These are phyloP conservation scores for Simplicillium sp. DNA, from an alignment of 2,329 filamentous ascomycete species.

Conservation along the genomic window DNA sequence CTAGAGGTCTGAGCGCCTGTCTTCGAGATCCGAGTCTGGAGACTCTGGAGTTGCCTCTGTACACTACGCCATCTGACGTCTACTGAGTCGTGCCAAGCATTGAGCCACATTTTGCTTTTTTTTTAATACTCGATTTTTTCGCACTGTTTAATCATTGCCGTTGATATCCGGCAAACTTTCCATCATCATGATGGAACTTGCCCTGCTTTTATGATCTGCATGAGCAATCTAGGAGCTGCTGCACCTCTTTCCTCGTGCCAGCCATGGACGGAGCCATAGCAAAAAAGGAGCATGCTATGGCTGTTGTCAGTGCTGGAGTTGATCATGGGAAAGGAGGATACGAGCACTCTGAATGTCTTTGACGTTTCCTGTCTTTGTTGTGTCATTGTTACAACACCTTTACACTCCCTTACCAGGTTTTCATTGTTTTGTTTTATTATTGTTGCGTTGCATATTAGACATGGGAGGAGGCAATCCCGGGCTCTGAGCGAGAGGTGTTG, in stretches of 20 bases:
- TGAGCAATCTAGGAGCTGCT: conserved; percentile 36
- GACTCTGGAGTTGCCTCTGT: conserved; percentile 16
- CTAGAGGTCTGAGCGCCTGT: conserved; percentile 18
- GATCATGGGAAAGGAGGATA: background rate
- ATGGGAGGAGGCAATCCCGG: too few relatives aligned
- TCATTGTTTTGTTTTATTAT: background rate
- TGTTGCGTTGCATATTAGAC: conserved; percentile 5
- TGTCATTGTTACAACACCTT: too few relatives aligned
- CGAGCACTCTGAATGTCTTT: too few relatives aligned
- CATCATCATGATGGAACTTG: conserved; percentile 1
- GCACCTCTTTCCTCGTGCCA: conserved; percentile 11
- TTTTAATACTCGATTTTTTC: too few relatives aligned
- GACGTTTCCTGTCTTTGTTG: too few relatives aligned
- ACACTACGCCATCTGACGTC: conserved; percentile 17
- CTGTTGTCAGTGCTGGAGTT: conserved; percentile 1
- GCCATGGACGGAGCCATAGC: conserved; percentile 2
- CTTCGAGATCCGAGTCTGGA: conserved; percentile 6
- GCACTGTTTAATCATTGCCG: conserved; percentile 17
- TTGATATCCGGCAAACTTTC: conserved; percentile 24
- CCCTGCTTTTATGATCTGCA: conserved; percentile 36
- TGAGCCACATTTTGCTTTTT: too few relatives aligned
- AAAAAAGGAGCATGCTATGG: background rate
- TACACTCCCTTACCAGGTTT: too few relatives aligned
- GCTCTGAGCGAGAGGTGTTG: too few relatives aligned
- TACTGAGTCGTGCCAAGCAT: too few relatives aligned